Conservation (phyloP, 805 yeast genomes). For the Lipomyces yamadae region DNA sequence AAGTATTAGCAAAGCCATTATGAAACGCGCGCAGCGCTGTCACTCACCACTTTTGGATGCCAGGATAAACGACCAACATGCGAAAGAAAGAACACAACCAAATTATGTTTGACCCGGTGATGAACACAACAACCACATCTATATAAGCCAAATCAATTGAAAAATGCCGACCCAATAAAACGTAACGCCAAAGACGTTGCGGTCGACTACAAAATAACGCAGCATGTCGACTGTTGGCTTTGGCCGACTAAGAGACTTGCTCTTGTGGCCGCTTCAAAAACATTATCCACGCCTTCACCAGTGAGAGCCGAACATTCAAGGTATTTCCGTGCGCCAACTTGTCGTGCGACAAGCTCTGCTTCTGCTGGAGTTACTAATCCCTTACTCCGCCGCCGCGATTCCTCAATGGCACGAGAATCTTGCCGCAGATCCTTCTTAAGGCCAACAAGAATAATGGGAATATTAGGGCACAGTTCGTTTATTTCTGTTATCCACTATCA, state of each 20-base stretch:
- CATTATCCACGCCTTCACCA: slow-evolving; percentile 94
- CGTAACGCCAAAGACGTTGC: background rate
- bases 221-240: slow-evolving; percentile 52
- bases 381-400: slow-evolving; percentile 56
- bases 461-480: slow-evolving; percentile 74
- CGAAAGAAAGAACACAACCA: background rate
- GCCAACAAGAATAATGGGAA: slow-evolving; percentile 80
- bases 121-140: background rate
- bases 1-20: background rate
- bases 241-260: slow-evolving; percentile 68
- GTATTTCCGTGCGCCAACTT: slow-evolving; percentile 81
- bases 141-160: slow-evolving; percentile 1
- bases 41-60: slow-evolving; percentile 3
- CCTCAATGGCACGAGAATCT: slow-evolving; percentile 46
- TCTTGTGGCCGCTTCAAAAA: slow-evolving; percentile 88
- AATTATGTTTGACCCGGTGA: background rate
- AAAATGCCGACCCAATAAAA: background rate
- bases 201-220: slow-evolving; percentile 44
- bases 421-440: slow-evolving; percentile 79
- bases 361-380: slow-evolving; percentile 51
- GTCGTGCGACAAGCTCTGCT: slow-evolving; percentile 73
- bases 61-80: slow-evolving; percentile 1
- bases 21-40: background rate
- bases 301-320: slow-evolving; percentile 90
- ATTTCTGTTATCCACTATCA: slow-evolving; percentile 80